Evolutionary conservation across 352 stramenopile genomes (phyloP).

Genomic region (Phytophthora colocasiae): DNA sequence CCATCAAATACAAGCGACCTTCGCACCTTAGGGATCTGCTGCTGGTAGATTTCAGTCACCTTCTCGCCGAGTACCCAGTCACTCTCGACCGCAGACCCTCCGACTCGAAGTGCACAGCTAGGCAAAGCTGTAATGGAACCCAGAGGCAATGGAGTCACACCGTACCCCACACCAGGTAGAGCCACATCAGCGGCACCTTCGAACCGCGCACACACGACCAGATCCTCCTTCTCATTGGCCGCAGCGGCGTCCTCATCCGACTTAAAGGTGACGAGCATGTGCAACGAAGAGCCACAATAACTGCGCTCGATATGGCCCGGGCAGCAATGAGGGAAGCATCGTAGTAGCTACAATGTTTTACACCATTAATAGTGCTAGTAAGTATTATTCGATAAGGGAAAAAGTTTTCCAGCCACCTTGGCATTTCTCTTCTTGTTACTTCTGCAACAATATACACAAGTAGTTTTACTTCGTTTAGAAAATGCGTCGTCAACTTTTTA

Average conservation of each 20-base stretch:
- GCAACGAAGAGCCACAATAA: conserved; percentile 44
- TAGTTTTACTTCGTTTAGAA: background rate
- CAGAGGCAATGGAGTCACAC: conserved; percentile 2
- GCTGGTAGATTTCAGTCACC: conserved; percentile 32
- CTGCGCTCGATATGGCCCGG: conserved; percentile 35
- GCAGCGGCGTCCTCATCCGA: background rate
- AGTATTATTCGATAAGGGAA: background rate
- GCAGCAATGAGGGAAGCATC: conserved; percentile 54
- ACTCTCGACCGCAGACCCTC: conserved; percentile 2
- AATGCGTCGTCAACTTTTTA: too few relatives aligned
- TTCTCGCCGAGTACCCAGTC: conserved; percentile 38
- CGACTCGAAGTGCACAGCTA: background rate
- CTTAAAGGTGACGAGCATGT: conserved; percentile 29
- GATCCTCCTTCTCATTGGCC: conserved; percentile 9
- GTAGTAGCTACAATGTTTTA: conserved; percentile 18
- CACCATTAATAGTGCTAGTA: too few relatives aligned
- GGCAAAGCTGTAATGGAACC: conserved; percentile 12
- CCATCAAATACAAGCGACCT: background rate
- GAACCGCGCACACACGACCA: conserved; percentile 45
- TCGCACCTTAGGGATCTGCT: conserved; percentile 28
- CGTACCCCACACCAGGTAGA: background rate
- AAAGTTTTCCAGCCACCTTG: conserved; percentile 15
- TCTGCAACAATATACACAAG: background rate
- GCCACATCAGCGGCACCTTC: conserved; percentile 8
- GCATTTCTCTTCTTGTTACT: conserved; percentile 26